Evolutionary conservation across 192 early-diverging fungal species (phyloP), one percentile per base, ranked within the genome.

Genomic region (Coemansia interrupta): DNA sequence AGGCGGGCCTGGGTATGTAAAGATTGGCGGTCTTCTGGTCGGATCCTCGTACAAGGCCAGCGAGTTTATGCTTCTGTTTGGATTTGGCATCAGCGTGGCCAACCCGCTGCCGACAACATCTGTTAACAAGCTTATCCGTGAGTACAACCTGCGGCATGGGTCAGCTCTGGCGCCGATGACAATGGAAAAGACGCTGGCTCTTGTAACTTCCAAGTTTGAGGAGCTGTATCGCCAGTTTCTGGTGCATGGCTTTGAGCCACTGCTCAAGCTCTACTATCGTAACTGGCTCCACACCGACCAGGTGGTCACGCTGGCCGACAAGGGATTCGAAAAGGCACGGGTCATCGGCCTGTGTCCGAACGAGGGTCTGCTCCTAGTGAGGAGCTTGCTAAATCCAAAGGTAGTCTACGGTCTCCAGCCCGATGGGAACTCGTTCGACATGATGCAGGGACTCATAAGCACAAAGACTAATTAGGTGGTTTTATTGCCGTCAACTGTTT

Each of bases 341-440:
- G 91, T 99, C 56, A 64, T 80, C 5, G 95, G 96, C 0, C 83
- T 99, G 24, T 89, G 87, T 38, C 61, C 72, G 11, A 81, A 82
- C 23, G 85, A 82, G 52, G 94, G 94, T 8, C 72, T 95, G 56
- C 56, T 97, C 29, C 80, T 81, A 48, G 90, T 90, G 2, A 80
- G 84, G 11, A 85, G 80, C 23, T 65, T 86, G 2, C 67, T 70
- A 60, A 83, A 86, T 15, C 58, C 68, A 23, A 76, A 70, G 10
- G 67, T 81, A 17, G 73, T 83, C 23, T 85, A 85, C 55, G 80
- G 83, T n/a, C 69, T 98, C 32, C 92, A 96, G 72, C 96, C 96
- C 5, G 96, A 95, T 60, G 96, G 96, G 8, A 99, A 97, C 70
- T 89, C 86, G 29, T 99, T 99, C 73, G 96, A 99, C 69, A 96